These are phyloP conservation scores for Ceratocystis lukuohia DNA, from an alignment of 2,329 filamentous ascomycete genomes.

Conservation along the genomic window DNA sequence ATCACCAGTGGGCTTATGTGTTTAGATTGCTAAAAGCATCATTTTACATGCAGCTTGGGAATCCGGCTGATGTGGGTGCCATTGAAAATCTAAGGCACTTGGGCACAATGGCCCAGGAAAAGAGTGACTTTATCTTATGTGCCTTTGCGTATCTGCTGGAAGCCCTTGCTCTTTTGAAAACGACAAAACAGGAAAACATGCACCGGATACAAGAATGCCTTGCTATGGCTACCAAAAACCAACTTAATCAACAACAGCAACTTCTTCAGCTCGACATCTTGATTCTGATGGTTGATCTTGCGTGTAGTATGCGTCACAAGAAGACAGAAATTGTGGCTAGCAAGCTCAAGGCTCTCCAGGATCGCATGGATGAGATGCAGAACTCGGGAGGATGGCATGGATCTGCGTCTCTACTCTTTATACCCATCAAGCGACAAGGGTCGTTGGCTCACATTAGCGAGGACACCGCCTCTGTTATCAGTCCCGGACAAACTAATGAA, in stretches of 20 bases:
- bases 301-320: conserved; percentile 53
- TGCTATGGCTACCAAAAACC: conserved; percentile 58
- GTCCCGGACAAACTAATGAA: conserved; percentile 33
- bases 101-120: conserved; percentile 42
- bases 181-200: conserved; percentile 49
- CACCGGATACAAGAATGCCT: conserved; percentile 60
- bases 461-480: conserved; percentile 43
- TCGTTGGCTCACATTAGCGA: conserved; percentile 35
- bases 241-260: conserved; percentile 49
- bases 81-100: conserved; percentile 58
- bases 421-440: conserved; percentile 39
- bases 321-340: conserved; percentile 40
- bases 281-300: conserved; percentile 54
- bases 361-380: conserved; percentile 44
- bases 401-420: conserved; percentile 35
- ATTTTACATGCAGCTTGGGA: conserved; percentile 49
- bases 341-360: conserved; percentile 51
- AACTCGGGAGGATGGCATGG: conserved; percentile 34
- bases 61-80: conserved; percentile 46
- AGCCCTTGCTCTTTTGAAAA: conserved; percentile 54
- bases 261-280: conserved; percentile 55
- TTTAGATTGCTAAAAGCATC: conserved; percentile 62
- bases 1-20: conserved; percentile 61
- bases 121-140: conserved; percentile 50
- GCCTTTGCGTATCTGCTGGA: conserved; percentile 55